Conservation (phyloP, 495 filamentous ascomycete species). For the Talaromyces ruber region DNA sequence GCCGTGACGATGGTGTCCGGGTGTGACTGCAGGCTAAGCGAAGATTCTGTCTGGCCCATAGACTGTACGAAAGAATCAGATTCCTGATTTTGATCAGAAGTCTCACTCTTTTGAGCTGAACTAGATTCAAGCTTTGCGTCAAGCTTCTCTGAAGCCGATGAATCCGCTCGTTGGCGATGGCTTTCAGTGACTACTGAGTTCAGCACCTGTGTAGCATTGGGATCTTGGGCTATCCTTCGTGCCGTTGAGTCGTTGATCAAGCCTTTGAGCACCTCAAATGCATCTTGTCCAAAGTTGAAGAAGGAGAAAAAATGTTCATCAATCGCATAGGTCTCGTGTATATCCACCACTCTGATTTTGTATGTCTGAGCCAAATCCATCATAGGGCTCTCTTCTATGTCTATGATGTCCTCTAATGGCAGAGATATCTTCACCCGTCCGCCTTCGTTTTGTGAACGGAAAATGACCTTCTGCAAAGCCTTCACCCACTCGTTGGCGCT, state of each 20-base stretch:
- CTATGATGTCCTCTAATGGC: slow-evolving; percentile 80
- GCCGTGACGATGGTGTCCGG: slow-evolving; percentile 71
- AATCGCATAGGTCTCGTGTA: slow-evolving; percentile 85
- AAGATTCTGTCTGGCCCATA: slow-evolving; percentile 59
- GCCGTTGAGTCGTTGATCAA: slow-evolving; percentile 60
- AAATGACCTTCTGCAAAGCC: slow-evolving; percentile 87
- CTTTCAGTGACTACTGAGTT: slow-evolving; percentile 25
- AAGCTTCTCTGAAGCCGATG: slow-evolving; percentile 13
- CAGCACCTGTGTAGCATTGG: not conserved
- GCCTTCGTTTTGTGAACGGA: slow-evolving; percentile 90
- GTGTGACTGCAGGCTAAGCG: slow-evolving; percentile 58
- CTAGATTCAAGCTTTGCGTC: slow-evolving; percentile 40
- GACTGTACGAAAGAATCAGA: slow-evolving; percentile 74
- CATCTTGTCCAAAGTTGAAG: slow-evolving; percentile 80
- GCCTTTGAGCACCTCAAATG: slow-evolving; percentile 66
- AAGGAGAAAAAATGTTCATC: slow-evolving; percentile 99
- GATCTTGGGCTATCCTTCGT: slow-evolving; percentile 32
- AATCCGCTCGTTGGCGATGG: slow-evolving; percentile 13
- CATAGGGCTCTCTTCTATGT: slow-evolving; percentile 87
- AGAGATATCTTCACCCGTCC: slow-evolving; percentile 95
- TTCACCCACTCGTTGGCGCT: slow-evolving; percentile 98
- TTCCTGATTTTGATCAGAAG: slow-evolving; percentile 41
- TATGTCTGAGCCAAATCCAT: slow-evolving; percentile 90
- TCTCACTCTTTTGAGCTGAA: slow-evolving; percentile 45
- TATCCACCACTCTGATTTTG: slow-evolving; percentile 87